Conservation (phyloP, 768 basidiomycete species). For the Boletellus ananiceps region DNA sequence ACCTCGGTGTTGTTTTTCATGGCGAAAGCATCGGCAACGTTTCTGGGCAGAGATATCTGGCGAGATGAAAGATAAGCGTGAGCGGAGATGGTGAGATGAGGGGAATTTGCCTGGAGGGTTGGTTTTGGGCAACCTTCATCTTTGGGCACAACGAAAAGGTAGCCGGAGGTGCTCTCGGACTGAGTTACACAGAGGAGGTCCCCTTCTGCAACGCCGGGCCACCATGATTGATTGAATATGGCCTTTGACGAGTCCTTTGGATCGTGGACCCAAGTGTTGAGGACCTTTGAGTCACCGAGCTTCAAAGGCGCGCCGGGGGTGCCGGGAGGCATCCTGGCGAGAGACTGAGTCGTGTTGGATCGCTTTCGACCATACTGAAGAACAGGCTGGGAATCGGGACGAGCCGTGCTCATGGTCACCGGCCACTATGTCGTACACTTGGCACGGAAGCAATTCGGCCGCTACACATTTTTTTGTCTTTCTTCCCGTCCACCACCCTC, state of each 20-base stretch:
- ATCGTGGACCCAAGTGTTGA: constrained; percentile 77
- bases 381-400: constrained; percentile 56
- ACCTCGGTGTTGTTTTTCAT: constrained; percentile 73
- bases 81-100: neutral
- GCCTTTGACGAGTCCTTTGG: constrained; percentile 54
- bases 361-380: constrained; percentile 54
- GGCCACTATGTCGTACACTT: constrained; percentile 3
- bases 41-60: constrained; percentile 72
- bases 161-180: constrained; percentile 37
- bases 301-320: constrained; percentile 39
- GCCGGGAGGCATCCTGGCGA: constrained; percentile 43
- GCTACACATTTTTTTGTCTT: neutral
- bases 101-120: constrained; percentile 53
- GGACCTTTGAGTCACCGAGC: constrained; percentile 55
- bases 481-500: constrained; percentile 8
- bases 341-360: constrained; percentile 72
- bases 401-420: constrained; percentile 48
- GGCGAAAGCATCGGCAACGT: constrained; percentile 66
- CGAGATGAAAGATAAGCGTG: neutral
- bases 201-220: constrained; percentile 76
- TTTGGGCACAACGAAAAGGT: constrained; percentile 65
- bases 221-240: constrained; percentile 66
- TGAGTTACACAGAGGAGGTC: constrained; percentile 61
- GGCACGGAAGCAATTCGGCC: neutral
- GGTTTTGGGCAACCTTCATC: constrained; percentile 59